Evolutionary conservation across 2,329 filamentous ascomycete species (phyloP), one percentile per base, ranked within the genome.

Genomic region (Beauveria scarabaeidicola): DNA sequence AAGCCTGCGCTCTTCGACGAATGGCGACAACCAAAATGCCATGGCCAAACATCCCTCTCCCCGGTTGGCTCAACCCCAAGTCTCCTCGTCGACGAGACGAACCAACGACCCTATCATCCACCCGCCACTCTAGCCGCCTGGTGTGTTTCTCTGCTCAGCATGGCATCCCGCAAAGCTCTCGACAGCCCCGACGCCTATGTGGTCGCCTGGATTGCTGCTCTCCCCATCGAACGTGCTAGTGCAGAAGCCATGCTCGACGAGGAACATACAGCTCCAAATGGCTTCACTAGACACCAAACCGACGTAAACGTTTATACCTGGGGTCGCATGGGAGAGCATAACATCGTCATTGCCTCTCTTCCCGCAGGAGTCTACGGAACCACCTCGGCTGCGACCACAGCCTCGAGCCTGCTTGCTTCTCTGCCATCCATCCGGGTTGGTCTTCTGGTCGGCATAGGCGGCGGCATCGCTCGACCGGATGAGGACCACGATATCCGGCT

Each of bases 291-390:
- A 1, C 55, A 57, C 32, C 38, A 61, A 25, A n/a, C 10, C 8
- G 69, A 72, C 15, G 46, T 53, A 0, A 71, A 72, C 32, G 50
- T 52, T 0, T 72, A 72, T 40, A 64, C 61, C 0, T 68, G 64
- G 47, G 66, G 65, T 5, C 61, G 61, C 1, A 51, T 68, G 3
- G 61, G 63, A n/a, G 48, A 58, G 10, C 66, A 68, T 48, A 65
- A 66, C n/a, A 41, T 67, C 5, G 65, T 66, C 11, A 65, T 66
- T 17, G 55, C 58, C 9, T 65, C 61, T 21, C 60, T 65, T 29
- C 25, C 61, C 13, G 61, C 59, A 15, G 64, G 64, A 8, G 36
- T 54, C 1, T 61, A 61, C 17, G 63, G 65, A 1, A 63, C 29
- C 0, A 52, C 47, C 2, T 58, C 56, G 3, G 64, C 64, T 11